Evolutionary conservation across 352 stramenopile genomes (phyloP).

Genomic region (Globisporangium uncinulatum): DNA sequence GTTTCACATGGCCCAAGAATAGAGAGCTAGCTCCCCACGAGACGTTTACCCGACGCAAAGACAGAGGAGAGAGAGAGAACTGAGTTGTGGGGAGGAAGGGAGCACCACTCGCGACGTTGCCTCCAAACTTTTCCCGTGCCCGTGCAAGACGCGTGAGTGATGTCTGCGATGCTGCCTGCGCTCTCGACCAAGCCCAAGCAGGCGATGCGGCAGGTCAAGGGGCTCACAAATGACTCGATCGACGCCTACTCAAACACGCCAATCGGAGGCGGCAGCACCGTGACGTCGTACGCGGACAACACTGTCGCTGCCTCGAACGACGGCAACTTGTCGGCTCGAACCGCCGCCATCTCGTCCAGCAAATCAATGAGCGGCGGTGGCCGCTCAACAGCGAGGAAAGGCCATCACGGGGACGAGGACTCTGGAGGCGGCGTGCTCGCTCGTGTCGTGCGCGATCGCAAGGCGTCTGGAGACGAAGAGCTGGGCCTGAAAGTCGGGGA

Average conservation of each 20-base stretch:
- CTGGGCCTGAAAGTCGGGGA: conserved; percentile 55
- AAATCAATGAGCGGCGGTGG: conserved; percentile 12
- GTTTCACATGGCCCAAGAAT: too few relatives aligned
- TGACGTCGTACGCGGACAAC: conserved; percentile 52
- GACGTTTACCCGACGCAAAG: too few relatives aligned
- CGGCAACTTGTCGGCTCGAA: conserved; percentile 12
- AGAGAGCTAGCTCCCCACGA: too few relatives aligned
- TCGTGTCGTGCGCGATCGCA: conserved; percentile 65
- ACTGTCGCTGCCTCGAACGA: conserved; percentile 19
- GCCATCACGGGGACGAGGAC: conserved; percentile 12
- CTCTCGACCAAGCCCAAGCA: conserved; percentile 83
- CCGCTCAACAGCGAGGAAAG: conserved; percentile 17
- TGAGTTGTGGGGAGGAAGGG: neutral
- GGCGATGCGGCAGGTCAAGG: conserved; percentile 70
- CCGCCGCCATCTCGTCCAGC: conserved; percentile 16
- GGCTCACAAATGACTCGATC: conserved; percentile 83
- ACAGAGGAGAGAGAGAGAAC: too few relatives aligned
- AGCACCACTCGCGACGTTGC: neutral
- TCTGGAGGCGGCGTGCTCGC: conserved; percentile 24
- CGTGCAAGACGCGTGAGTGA: neutral
- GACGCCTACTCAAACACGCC: conserved; percentile 76
- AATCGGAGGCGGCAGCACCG: conserved; percentile 12
- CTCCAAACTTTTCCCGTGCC: too few relatives aligned
- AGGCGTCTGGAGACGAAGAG: conserved; percentile 71
- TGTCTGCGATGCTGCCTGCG: conserved; percentile 51